Evolutionary conservation across 805 yeast genomes (phyloP).

Genomic region (Metschnikowia cubensis): DNA sequence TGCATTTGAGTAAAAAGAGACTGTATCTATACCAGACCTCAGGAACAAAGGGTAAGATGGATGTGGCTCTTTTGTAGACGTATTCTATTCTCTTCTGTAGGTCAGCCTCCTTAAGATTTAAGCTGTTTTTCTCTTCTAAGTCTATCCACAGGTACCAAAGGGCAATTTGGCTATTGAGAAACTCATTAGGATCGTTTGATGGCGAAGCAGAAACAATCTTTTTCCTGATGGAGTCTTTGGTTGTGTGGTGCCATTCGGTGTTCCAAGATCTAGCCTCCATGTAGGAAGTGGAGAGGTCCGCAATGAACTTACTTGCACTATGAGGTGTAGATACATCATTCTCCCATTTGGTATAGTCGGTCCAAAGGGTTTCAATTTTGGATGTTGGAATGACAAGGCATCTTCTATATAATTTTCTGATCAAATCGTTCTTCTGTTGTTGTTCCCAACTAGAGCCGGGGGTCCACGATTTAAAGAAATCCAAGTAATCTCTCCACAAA

Average conservation of each 20-base stretch:
- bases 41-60: conserved; percentile 58
- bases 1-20: conserved; percentile 30
- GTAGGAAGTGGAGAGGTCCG: conserved; percentile 77
- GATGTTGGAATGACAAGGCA: conserved; percentile 73
- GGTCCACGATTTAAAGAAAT: conserved; percentile 71
- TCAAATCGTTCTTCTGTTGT: conserved; percentile 72
- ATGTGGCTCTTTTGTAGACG: conserved; percentile 68
- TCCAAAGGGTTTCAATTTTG: conserved; percentile 77
- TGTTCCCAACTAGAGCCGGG: conserved; percentile 81
- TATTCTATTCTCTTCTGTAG: conserved; percentile 56
- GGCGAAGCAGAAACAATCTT: conserved; percentile 28
- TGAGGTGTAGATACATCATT: conserved; percentile 59
- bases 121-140: conserved; percentile 72
- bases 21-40: conserved; percentile 72
- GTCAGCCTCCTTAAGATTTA: conserved; percentile 50
- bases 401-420: conserved; percentile 67
- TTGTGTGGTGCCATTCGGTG: conserved; percentile 62
- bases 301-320: conserved; percentile 79
- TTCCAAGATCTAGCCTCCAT: conserved; percentile 81
- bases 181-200: conserved; percentile 17
- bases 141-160: conserved; percentile 73
- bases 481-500: conserved; percentile 82
- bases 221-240: conserved; percentile 46
- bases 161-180: conserved; percentile 40
- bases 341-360: conserved; percentile 78